Evolutionary conservation across 2,329 filamentous ascomycete species (phyloP).

Genomic region (Tolypocladium album): DNA sequence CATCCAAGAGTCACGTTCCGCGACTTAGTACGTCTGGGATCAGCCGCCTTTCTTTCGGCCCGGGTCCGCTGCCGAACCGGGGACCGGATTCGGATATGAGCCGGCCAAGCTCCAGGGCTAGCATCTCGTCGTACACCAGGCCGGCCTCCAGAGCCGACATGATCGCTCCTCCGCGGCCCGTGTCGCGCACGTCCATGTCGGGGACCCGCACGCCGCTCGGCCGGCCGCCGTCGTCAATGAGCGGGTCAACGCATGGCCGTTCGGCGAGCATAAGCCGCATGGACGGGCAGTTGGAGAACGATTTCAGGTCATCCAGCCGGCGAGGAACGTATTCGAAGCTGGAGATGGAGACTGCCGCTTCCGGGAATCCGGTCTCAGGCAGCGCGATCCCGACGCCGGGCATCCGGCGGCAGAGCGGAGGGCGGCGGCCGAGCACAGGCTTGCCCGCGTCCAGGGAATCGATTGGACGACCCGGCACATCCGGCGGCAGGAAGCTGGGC

Average conservation of each 20-base stretch:
- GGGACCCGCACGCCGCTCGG: slow-evolving; percentile 55
- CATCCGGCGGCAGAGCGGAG: slow-evolving; percentile 31
- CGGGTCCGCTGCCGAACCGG: slow-evolving; percentile 48
- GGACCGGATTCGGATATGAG: slow-evolving; percentile 33
- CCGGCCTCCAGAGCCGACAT: slow-evolving; percentile 44
- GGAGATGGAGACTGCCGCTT: slow-evolving; percentile 28
- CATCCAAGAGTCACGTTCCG: slow-evolving; percentile 39
- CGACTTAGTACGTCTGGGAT: slow-evolving; percentile 52
- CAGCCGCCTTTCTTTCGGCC: slow-evolving; percentile 52
- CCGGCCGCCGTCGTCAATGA: slow-evolving; percentile 61
- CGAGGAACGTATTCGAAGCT: slow-evolving; percentile 41
- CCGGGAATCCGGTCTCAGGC: slow-evolving; percentile 27
- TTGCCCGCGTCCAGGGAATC: slow-evolving; percentile 13
- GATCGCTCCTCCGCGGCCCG: slow-evolving; percentile 45
- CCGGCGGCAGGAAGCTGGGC: slow-evolving; percentile 28
- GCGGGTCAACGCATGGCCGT: slow-evolving; percentile 49
- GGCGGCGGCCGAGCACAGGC: slow-evolving; percentile 31
- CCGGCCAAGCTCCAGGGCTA: slow-evolving; percentile 65
- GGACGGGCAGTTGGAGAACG: slow-evolving; percentile 31
- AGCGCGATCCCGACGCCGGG: slow-evolving; percentile 37
- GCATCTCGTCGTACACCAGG: slow-evolving; percentile 43
- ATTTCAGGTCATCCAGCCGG: slow-evolving; percentile 41
- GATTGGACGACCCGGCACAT: slow-evolving; percentile 19
- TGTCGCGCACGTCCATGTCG: slow-evolving; percentile 52
- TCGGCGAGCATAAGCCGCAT: slow-evolving; percentile 47